Evolutionary conservation across 495 filamentous ascomycete genomes (phyloP).

Genomic region (Astrothelium subdiscretum): DNA sequence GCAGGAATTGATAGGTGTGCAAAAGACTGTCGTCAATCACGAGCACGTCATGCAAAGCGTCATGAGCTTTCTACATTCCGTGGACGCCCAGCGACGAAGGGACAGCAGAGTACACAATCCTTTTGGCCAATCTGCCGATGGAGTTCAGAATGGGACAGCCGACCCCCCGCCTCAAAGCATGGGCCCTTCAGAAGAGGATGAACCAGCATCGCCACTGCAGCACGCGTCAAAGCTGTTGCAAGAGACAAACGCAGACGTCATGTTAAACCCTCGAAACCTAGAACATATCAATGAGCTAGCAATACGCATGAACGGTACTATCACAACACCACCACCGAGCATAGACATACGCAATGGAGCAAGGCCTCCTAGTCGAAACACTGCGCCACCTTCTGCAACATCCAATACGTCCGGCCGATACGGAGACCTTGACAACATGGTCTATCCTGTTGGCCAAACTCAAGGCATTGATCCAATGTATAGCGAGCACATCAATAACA

Average conservation of each 20-base stretch:
- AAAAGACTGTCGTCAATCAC: conserved; percentile 81
- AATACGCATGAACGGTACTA: conserved; percentile 39
- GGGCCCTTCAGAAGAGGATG: conserved; percentile 42
- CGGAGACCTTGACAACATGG: conserved; percentile 64
- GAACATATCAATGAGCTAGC: conserved; percentile 67
- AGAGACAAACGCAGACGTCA: conserved; percentile 65
- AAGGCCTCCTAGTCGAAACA: conserved; percentile 23
- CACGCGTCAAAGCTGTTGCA: conserved; percentile 82
- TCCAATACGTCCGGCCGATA: conserved; percentile 41
- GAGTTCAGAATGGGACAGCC: conserved; percentile 17
- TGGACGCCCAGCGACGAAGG: conserved; percentile 53
- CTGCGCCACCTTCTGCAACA: conserved; percentile 38
- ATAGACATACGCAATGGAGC: conserved; percentile 18
- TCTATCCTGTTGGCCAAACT: conserved; percentile 81
- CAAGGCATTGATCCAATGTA: conserved; percentile 93
- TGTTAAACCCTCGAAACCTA: conserved; percentile 61
- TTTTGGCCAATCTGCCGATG: conserved; percentile 28
- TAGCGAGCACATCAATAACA: conserved; percentile 84
- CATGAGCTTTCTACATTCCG: conserved; percentile 55
- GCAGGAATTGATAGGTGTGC: conserved; percentile 75
- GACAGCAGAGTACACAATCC: conserved; percentile 45
- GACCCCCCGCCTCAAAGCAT: conserved; percentile 7
- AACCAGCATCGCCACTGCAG: conserved; percentile 71
- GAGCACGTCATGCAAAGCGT: conserved; percentile 64
- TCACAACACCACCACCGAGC: conserved; percentile 33